Evolutionary conservation across 805 yeast genomes (phyloP).

Genomic region (Candida hispaniensis): DNA sequence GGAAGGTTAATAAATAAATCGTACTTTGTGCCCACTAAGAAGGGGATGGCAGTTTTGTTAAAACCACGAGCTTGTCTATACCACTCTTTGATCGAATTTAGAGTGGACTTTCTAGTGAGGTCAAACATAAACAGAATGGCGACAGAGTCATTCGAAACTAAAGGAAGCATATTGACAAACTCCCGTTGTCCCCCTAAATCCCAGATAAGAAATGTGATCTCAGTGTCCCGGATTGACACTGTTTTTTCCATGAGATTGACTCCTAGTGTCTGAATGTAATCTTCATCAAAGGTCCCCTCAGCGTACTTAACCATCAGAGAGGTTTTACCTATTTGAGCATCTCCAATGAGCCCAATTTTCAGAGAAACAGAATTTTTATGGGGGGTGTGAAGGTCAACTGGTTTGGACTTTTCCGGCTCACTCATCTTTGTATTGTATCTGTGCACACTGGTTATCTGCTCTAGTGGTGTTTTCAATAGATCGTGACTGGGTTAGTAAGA

Average conservation of each 20-base stretch:
- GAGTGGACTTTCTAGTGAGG: conserved; percentile 71
- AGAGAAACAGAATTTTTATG: conserved; percentile 32
- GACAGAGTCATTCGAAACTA: conserved; percentile 85
- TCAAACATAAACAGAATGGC: conserved; percentile 87
- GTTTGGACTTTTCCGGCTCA: conserved; percentile 17
- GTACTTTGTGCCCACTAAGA: conserved; percentile 86
- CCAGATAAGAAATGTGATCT: conserved; percentile 86
- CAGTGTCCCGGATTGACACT: conserved; percentile 72
- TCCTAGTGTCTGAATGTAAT: conserved; percentile 87
- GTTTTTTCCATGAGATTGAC: conserved; percentile 91
- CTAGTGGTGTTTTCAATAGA: no score
- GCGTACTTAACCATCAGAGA: conserved; percentile 94
- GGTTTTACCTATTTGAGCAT: conserved; percentile 92
- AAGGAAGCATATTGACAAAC: conserved; percentile 88
- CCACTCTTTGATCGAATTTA: conserved; percentile 90
- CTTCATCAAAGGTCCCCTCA: conserved; percentile 87
- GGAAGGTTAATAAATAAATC: conserved; percentile 75
- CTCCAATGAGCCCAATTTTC: conserved; percentile 89
- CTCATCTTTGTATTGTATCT: no score
- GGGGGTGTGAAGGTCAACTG: conserved; percentile 24
- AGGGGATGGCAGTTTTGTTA: conserved; percentile 82
- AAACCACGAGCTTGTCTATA: conserved; percentile 83
- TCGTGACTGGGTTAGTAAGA: no score
- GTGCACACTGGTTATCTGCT: no score
- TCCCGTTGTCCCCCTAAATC: conserved; percentile 95